phyloP scores from a whole-genome alignment of 1,284 basidiomycete species.

The Volvariella volvacea region DNA sequence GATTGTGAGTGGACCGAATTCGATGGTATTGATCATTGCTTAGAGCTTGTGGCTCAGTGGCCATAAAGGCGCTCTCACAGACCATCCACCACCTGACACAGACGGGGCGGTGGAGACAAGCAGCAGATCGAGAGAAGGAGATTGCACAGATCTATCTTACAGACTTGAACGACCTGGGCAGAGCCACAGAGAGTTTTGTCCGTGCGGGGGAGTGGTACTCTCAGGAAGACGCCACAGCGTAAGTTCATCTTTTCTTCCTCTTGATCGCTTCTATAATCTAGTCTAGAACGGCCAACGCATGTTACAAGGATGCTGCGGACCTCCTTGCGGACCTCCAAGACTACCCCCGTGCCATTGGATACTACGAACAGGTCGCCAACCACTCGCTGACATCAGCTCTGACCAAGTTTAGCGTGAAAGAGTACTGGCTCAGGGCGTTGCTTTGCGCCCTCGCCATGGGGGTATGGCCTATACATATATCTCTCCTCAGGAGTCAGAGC shows the following conservation, averaged over 20 bases:
- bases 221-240: slow-evolving; percentile 96
- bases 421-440: slow-evolving; percentile 89
- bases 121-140: slow-evolving; percentile 96
- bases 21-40: too few species aligned
- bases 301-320: slow-evolving; percentile 95
- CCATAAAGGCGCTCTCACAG: slow-evolving; percentile 83
- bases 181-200: slow-evolving; percentile 88
- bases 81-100: slow-evolving; percentile 83
- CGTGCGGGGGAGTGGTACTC: slow-evolving; percentile 97
- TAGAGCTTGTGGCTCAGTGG: slow-evolving; percentile 51
- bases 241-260: slow-evolving; percentile 23
- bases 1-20: slow-evolving; percentile 50
- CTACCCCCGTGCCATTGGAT: slow-evolving; percentile 79
- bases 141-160: slow-evolving; percentile 91
- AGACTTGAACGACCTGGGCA: slow-evolving; percentile 64
- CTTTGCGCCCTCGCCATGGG: slow-evolving; percentile 88
- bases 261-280: slow-evolving; percentile 9
- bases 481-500: slow-evolving; percentile 1
- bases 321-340: slow-evolving; percentile 87
- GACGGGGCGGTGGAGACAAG: slow-evolving; percentile 90
- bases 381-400: slow-evolving; percentile 79
- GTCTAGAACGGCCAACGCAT: slow-evolving; percentile 86
- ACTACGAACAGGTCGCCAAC: slow-evolving; percentile 88
- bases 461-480: slow-evolving; percentile 40
- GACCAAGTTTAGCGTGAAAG: slow-evolving; percentile 99